These are phyloP conservation scores for Ceratocystis colombiana DNA, from an alignment of 2,329 filamentous ascomycete genomes.

Conservation along the genomic window DNA sequence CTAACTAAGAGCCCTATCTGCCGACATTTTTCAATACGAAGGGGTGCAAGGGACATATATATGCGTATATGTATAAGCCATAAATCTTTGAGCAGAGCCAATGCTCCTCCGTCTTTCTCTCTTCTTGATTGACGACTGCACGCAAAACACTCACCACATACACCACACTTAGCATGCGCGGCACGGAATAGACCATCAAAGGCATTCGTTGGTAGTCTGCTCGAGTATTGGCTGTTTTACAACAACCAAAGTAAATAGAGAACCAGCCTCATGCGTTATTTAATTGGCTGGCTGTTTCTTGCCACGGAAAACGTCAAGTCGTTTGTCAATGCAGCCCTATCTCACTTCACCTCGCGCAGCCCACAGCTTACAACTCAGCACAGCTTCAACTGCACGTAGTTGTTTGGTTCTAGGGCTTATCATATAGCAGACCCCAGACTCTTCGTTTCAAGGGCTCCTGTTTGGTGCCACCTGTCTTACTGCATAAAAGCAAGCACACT, in stretches of 20 bases:
- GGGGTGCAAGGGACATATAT: not conserved
- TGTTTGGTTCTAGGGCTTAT: no score
- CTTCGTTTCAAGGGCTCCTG: not conserved
- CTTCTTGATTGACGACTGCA: no score
- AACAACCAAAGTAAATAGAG: not conserved
- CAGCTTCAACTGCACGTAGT: no score
- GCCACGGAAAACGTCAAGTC: not conserved
- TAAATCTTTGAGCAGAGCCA: no score
- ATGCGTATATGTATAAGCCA: no score
- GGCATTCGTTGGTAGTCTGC: no score
- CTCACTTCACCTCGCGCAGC: not conserved
- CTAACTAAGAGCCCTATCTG: not conserved
- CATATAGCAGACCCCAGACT: not conserved
- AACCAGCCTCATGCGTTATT: not conserved
- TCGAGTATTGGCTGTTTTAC: no score
- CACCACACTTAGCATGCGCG: no score
- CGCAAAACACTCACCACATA: no score
- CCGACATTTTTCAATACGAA: not conserved
- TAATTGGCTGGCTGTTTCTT: not conserved
- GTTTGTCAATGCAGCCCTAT: slow-evolving; percentile 14
- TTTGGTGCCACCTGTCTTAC: not conserved
- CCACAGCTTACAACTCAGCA: not conserved
- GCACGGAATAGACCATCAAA: no score
- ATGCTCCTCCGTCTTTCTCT: no score
- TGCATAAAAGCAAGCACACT: not conserved